Evolutionary conservation across 106 monocot species (phyloP).

Genomic region (Xerophyta viscosa): DNA sequence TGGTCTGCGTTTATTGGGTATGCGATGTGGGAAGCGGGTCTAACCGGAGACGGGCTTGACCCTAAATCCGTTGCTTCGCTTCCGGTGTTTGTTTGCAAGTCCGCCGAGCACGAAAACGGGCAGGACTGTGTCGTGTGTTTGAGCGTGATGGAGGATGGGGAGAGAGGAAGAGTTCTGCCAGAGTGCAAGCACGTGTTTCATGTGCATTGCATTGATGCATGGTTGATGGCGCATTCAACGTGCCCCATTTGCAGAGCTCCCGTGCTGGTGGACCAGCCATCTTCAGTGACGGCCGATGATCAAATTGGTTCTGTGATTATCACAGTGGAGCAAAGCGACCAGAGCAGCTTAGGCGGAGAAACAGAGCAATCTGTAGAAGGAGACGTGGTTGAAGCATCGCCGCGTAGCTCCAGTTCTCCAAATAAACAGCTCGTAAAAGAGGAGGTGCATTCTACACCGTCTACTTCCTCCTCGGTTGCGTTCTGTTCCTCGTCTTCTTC

Average conservation of each 20-base stretch:
- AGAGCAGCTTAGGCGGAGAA: too few species aligned
- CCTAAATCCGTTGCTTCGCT: neutral
- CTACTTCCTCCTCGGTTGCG: too few species aligned
- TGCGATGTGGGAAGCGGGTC: neutral
- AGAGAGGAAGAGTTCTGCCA: conserved; percentile 27
- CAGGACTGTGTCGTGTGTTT: conserved; percentile 32
- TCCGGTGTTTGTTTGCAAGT: neutral
- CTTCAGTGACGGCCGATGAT: neutral
- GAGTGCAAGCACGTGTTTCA: conserved; percentile 46
- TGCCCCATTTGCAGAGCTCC: conserved; percentile 38
- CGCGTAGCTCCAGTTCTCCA: too few species aligned
- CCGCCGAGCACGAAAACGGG: neutral
- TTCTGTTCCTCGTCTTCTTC: too few species aligned
- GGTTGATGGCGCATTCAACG: conserved; percentile 34
- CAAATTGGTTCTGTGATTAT: neutral
- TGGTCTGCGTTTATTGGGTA: neutral
- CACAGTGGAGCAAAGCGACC: neutral
- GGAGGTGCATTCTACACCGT: too few species aligned
- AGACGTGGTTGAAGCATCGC: too few species aligned
- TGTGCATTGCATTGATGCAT: conserved; percentile 40
- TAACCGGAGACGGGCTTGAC: neutral
- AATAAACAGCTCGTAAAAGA: too few species aligned
- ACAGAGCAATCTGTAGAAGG: too few species aligned
- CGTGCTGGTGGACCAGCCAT: neutral
- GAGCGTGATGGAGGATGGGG: conserved; percentile 30